Evolutionary conservation across 176 grass and related monocot genomes (phyloP).

Genomic region (Carex pumila): DNA sequence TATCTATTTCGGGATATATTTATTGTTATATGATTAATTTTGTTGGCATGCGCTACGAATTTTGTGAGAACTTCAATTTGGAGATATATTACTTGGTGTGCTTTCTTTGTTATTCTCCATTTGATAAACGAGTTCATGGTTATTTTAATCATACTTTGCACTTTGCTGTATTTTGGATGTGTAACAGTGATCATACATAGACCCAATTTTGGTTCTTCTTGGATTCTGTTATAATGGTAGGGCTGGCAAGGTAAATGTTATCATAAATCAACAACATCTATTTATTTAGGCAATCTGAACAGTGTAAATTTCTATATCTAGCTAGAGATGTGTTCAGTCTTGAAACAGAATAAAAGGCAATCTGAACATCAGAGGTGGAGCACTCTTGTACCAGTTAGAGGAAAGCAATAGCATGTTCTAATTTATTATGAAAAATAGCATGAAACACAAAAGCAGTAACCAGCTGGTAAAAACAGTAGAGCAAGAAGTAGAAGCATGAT

Average conservation of each 20-base stretch:
- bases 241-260: too few species aligned
- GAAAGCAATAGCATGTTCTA: background rate
- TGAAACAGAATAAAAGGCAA: background rate
- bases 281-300: background rate
- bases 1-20: constrained; percentile 17
- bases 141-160: background rate
- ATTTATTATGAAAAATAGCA: background rate
- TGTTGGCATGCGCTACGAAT: background rate
- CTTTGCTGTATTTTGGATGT: background rate
- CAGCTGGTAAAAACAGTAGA: background rate
- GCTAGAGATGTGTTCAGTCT: background rate
- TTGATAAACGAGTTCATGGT: background rate
- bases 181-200: background rate
- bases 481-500: background rate
- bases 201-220: too few species aligned
- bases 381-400: background rate
- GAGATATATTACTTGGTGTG: background rate
- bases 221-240: too few species aligned
- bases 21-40: constrained; percentile 8
- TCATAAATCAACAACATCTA: too few species aligned
- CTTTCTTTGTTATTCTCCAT: background rate
- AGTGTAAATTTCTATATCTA: background rate
- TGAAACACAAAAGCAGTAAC: background rate
- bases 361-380: background rate
- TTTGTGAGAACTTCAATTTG: constrained; percentile 5